These are phyloP conservation scores for Chloroidium sp. DNA, from an alignment of 163 green algal species.

Conservation along the genomic window DNA sequence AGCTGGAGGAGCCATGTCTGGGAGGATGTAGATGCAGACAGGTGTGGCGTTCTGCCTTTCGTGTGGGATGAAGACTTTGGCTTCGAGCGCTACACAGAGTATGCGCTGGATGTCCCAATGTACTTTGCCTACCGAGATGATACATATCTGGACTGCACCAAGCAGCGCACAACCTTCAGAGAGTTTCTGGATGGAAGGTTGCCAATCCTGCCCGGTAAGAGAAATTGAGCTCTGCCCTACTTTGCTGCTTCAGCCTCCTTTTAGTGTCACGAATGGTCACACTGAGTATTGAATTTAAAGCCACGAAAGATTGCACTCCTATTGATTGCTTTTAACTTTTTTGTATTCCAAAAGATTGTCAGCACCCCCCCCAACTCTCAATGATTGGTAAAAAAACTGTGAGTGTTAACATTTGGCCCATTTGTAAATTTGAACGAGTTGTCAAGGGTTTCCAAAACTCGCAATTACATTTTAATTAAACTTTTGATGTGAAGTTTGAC, in stretches of 20 bases:
- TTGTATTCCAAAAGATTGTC: too few species aligned
- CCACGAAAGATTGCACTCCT: too few species aligned
- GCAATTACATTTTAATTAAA: too few species aligned
- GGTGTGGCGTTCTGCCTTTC: constrained; percentile 85
- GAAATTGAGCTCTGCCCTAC: neutral
- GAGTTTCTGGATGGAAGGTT: constrained; percentile 86
- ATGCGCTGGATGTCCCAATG: constrained; percentile 96
- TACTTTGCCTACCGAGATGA: constrained; percentile 91
- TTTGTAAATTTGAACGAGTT: too few species aligned
- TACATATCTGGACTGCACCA: constrained; percentile 6
- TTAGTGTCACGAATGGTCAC: too few species aligned
- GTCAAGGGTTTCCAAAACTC: too few species aligned
- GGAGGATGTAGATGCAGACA: constrained; percentile 81
- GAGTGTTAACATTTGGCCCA: too few species aligned
- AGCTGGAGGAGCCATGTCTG: constrained; percentile 82
- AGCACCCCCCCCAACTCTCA: too few species aligned
- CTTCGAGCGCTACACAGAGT: constrained; percentile 93
- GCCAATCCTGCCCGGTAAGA: neutral
- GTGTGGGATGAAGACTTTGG: constrained; percentile 88
- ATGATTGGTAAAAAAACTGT: too few species aligned
- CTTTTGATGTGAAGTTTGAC: too few species aligned
- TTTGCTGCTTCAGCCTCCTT: neutral
- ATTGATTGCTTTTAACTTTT: too few species aligned
- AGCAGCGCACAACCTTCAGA: constrained; percentile 60
- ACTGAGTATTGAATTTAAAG: too few species aligned